Evolutionary conservation across 176 grass and related monocot species (phyloP).

Genomic region (Bonia amplexicaulis): DNA sequence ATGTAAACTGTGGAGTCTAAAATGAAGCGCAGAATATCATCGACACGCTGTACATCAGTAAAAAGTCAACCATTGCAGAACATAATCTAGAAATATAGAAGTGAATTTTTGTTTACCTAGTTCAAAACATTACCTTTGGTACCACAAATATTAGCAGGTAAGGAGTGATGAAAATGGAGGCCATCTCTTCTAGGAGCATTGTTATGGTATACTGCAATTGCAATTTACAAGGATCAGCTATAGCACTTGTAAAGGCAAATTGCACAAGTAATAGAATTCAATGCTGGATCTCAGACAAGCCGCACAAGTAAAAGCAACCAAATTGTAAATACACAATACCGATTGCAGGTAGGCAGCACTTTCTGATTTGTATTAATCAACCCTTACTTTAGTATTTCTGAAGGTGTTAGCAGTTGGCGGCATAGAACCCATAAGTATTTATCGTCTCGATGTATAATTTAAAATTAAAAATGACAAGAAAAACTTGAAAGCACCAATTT

Average conservation of each 20-base stretch:
- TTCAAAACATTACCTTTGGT: constrained; percentile 43
- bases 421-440: background rate
- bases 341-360: background rate
- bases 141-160: constrained; percentile 61
- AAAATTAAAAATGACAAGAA: background rate
- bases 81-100: background rate
- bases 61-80: background rate
- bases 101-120: background rate
- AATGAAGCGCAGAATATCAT: constrained; percentile 64
- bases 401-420: background rate
- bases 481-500: too few species aligned
- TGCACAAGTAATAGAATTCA: background rate
- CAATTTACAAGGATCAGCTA: constrained; percentile 1
- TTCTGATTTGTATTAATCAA: constrained; percentile 1
- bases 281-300: background rate
- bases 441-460: background rate
- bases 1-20: constrained; percentile 59
- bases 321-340: background rate
- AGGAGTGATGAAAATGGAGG: constrained; percentile 59
- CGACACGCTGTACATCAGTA: constrained; percentile 36
- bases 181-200: constrained; percentile 66
- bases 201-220: constrained; percentile 59
- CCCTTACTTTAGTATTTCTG: background rate
- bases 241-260: background rate
- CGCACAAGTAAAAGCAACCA: background rate